These are phyloP conservation scores for Dendrobium officinale DNA, from an alignment of 106 monocot species.

Conservation along the genomic window DNA sequence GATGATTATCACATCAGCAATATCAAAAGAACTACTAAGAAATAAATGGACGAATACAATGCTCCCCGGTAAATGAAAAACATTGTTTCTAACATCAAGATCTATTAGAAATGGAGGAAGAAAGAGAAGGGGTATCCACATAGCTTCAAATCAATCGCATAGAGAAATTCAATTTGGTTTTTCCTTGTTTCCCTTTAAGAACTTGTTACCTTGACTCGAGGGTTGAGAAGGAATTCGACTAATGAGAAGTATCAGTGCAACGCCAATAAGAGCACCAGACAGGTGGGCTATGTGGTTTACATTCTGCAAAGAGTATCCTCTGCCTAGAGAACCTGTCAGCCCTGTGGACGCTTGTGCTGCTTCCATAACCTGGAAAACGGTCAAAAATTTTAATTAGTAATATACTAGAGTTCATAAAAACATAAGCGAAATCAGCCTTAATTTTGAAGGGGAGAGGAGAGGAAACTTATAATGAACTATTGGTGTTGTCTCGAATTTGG, in stretches of 20 bases:
- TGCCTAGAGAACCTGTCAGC: slow-evolving; percentile 26
- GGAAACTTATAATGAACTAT: too few relatives aligned
- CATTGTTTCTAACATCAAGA: not conserved
- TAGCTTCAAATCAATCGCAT: not conserved
- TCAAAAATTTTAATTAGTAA: not conserved
- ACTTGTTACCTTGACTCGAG: slow-evolving; percentile 13
- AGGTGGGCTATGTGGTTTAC: slow-evolving; percentile 91
- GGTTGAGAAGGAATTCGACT: slow-evolving; percentile 46
- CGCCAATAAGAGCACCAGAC: slow-evolving; percentile 84
- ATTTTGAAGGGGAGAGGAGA: too few relatives aligned
- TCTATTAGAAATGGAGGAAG: not conserved
- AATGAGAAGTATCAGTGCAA: slow-evolving; percentile 51
- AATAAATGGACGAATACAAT: not conserved
- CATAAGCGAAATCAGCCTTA: too few relatives aligned
- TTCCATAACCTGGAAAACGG: slow-evolving; percentile 51
- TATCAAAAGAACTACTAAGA: too few relatives aligned
- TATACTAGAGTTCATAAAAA: not conserved
- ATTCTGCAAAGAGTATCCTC: slow-evolving; percentile 34
- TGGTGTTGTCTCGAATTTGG: too few relatives aligned
- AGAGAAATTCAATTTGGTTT: slow-evolving; percentile 9
- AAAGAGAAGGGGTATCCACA: not conserved
- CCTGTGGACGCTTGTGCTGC: slow-evolving; percentile 77
- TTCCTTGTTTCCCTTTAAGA: slow-evolving; percentile 22
- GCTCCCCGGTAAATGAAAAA: not conserved
- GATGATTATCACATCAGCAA: too few relatives aligned